A percentile compares a stretch with the other conserved stretches of the same genome.
phyloP scores from a whole-genome alignment of 192 early-diverging fungal genomes.

The Backusella tarrabulga region DNA sequence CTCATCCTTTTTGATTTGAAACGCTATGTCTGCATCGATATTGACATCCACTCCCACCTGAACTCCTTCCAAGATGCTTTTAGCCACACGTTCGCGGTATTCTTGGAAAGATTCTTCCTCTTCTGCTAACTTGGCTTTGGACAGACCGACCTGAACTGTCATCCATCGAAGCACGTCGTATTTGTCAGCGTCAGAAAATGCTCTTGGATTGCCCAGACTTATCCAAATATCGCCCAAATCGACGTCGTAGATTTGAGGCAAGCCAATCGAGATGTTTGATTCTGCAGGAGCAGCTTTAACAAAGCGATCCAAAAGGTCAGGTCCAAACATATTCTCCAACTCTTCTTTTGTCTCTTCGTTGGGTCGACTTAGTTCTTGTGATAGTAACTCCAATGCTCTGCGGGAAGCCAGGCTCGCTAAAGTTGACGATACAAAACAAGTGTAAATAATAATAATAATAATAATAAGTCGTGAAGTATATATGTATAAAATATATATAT shows the following conservation, averaged over 20 bases:
- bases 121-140: neutral
- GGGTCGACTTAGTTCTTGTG: neutral
- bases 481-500: too few relatives aligned
- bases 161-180: constrained; percentile 40
- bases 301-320: constrained; percentile 36
- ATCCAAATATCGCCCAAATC: constrained; percentile 50
- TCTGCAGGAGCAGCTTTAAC: constrained; percentile 22
- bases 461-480: neutral
- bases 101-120: constrained; percentile 20
- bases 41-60: constrained; percentile 49
- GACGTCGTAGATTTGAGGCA: constrained; percentile 48
- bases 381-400: constrained; percentile 13
- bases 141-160: constrained; percentile 34
- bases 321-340: constrained; percentile 33
- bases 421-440: neutral
- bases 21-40: constrained; percentile 42
- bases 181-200: constrained; percentile 22
- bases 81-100: constrained; percentile 38
- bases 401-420: constrained; percentile 24
- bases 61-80: constrained; percentile 47
- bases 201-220: constrained; percentile 34
- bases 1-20: constrained; percentile 11
- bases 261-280: constrained; percentile 27
- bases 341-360: neutral
- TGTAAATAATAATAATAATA: neutral